Conservation (phyloP, 306 rosid genomes). For the Quercus ilex region DNA sequence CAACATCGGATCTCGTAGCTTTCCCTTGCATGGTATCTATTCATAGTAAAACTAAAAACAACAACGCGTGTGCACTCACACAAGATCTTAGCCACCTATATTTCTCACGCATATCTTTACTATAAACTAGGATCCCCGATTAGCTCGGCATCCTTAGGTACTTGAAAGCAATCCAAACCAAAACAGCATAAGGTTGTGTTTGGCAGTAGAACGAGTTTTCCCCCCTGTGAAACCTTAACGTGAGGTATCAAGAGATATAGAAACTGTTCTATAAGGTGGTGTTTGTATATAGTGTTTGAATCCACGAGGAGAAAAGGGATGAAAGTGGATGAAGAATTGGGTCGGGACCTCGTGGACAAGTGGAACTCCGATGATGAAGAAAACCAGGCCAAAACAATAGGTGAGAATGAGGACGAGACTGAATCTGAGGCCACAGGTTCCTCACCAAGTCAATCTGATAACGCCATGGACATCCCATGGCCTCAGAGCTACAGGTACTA, state of each 20-base stretch:
- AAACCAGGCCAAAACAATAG: conserved; percentile 37
- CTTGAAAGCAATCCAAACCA: background rate
- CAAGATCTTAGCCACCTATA: too few relatives aligned
- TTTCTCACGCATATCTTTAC: background rate
- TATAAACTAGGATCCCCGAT: background rate
- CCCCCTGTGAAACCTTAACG: background rate
- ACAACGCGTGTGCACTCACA: background rate
- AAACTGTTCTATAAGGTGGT: background rate
- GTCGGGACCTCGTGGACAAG: conserved; percentile 45
- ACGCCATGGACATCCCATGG: conserved; percentile 31
- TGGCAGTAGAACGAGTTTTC: too few relatives aligned
- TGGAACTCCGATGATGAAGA: conserved; percentile 70
- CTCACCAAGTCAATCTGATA: conserved; percentile 20
- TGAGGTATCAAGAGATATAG: background rate
- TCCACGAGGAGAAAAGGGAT: conserved; percentile 17
- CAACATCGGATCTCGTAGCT: background rate
- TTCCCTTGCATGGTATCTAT: background rate
- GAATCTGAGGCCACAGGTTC: conserved; percentile 37
- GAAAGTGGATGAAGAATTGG: conserved; percentile 55
- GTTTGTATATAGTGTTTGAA: background rate
- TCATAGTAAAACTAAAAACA: background rate
- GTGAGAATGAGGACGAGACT: conserved; percentile 29
- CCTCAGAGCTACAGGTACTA: conserved; percentile 61
- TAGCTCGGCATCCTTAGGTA: background rate
- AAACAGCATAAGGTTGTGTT: too few relatives aligned